Base-by-base conservation (phyloP, 1,284 basidiomycete species). In the Gastroboletus turbinatus region DNA sequence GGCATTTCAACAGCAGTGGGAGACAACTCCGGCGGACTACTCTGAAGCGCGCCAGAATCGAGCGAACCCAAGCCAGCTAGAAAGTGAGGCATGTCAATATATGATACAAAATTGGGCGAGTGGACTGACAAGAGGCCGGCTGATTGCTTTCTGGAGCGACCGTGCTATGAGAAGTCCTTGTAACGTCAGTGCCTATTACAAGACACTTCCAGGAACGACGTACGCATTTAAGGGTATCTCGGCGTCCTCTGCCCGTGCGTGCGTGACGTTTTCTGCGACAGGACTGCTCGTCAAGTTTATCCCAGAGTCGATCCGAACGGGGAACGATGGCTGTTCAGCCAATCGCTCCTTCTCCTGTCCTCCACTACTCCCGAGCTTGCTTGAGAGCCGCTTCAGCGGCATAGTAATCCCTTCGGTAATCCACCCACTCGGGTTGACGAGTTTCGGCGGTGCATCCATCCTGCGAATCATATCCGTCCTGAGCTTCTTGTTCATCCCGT, bases 391-490 rank as follows among this genome's bases (percentile, higher is more conserved):
- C 50, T 59, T 66, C 44, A 62, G 50, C 1, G 72, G 65, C 5
- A 52, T 55, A 17, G 55, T 52, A 9, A 69, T 64, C n/a, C 74
- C 76, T 59, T 82, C 80, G 46, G 77, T 82, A 40, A 87, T 78
- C 79, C 78, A 83, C 11, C 90, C 93, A 72, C 87, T 94, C 2
- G 91, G 91, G 68, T 96, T 87, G 44, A 97, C 81, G n/a, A 85
- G 79, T 59, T 87, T 88, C 2, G 92, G 90, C 1, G 85, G 85
- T 49, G 83, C 84, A 53, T 92, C 87, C 73, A 92, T 83, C 38
- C 93, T 78, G 40, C 87, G 84, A 63, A 96, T 95, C 94, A 96
- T 96, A 59, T 92, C 87, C 33, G 88, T 78, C 40, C 82, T 76
- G n/a, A 95, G 61, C 50, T 73, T 79, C 39, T 66, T 68, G 3